Evolutionary conservation across 148 eudicot species (phyloP), one percentile per base, ranked within the genome.

Genomic region (Fagopyrum tataricum): DNA sequence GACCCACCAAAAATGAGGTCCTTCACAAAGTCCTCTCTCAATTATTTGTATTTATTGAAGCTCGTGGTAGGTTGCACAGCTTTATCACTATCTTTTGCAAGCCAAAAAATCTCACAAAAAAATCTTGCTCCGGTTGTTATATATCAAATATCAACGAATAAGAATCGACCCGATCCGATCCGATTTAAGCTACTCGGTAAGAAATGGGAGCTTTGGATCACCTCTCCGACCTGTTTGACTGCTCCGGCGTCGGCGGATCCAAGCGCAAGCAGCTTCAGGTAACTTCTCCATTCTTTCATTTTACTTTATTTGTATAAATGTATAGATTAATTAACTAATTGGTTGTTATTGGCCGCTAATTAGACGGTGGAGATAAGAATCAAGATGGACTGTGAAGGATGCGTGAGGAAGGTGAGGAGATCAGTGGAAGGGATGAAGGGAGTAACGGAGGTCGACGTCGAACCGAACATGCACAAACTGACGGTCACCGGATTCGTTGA

Each of bases 341-440:
- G 7, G 9, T 9, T n/a, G 13, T 31, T 31, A 0, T 0, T 58
- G 26, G 1, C 7, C 31, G 7, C 12, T 4, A 17, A 20, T 56
- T 9, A 93, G 98, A 93, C 98, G 8, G 98, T 93, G 74, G 98
- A 90, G 84, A 85, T 92, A 18, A 88, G 78, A 77, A 78, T 87
- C 23, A 90, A 88, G 80, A 93, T 93, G 13, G 94, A 89, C 77
- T 93, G 98, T 44, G 96, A 93, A 80, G 98, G 98, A 69, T 91
- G 98, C 42, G 98, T 86, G 83, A 78, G 98, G 44, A 91, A 81
- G 76, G 95, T 93, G 49, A 69, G 92, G 51, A 81, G 88, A 70
- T 67, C 98, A 0, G 90, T 93, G 17, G 95, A 93, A 78, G 98
- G 97, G 51, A 89, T 91, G 98, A 88, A 86, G 66, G 97, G 97